These are phyloP conservation scores for Fusarium scirpi DNA, from an alignment of 2,329 filamentous ascomycete genomes.

Conservation along the genomic window DNA sequence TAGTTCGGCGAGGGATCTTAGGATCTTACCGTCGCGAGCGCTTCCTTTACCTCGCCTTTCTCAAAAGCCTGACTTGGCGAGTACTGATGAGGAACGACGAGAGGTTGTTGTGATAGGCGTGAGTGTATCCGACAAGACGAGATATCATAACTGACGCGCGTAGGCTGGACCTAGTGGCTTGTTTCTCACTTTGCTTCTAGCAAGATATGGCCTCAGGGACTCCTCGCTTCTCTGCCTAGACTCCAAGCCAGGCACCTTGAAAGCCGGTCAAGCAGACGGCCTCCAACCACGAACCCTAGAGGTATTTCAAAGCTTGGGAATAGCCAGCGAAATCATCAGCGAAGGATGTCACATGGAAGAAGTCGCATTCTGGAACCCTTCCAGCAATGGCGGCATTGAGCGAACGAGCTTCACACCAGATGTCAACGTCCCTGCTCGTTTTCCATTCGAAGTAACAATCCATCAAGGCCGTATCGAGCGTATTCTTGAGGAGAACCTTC, in stretches of 20 bases:
- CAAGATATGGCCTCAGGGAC: constrained; percentile 13
- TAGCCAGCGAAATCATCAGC: constrained; percentile 16
- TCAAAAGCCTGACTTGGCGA: neutral
- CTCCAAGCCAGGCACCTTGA: constrained; percentile 13
- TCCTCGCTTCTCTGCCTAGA: constrained; percentile 8
- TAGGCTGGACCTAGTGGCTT: constrained; percentile 19
- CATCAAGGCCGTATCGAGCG: constrained; percentile 25
- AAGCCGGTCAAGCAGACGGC: constrained; percentile 23
- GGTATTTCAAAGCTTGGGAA: constrained; percentile 18
- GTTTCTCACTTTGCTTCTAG: constrained; percentile 7
- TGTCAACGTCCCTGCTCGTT: constrained; percentile 15
- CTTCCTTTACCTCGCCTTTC: constrained; percentile 11
- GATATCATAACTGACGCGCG: fast-evolving
- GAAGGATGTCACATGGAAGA: constrained; percentile 30
- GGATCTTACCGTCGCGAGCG: constrained; percentile 14
- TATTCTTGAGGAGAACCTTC: constrained; percentile 21
- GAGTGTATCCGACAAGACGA: fast-evolving
- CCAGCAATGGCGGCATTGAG: neutral
- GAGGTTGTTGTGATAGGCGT: constrained; percentile 21
- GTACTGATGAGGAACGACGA: neutral
- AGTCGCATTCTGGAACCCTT: constrained; percentile 24
- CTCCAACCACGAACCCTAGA: constrained; percentile 21
- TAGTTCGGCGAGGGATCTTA: constrained; percentile 1
- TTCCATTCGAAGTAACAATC: constrained; percentile 13
- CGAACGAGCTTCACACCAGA: constrained; percentile 16